Conservation (phyloP, 1,284 basidiomycete genomes). For the Kalmanozyma brasiliensis region DNA sequence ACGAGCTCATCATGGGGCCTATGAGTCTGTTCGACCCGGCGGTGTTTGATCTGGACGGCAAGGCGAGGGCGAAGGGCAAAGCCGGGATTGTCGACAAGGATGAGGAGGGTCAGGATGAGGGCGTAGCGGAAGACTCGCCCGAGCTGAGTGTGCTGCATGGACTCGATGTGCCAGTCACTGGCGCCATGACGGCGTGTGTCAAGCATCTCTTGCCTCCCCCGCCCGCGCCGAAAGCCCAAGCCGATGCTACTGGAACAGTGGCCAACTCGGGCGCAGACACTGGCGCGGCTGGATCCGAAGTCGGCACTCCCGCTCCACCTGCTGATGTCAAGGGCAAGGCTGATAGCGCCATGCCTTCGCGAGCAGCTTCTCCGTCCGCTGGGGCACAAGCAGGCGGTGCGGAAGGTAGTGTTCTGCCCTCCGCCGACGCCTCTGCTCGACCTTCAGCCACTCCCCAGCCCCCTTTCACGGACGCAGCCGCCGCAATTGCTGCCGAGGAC, state of each 20-base stretch:
- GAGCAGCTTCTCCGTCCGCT: conserved; percentile 19
- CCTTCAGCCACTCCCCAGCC: conserved; percentile 33
- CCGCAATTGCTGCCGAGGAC: neutral
- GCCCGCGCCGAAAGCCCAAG: conserved; percentile 18
- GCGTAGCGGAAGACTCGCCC: conserved; percentile 39
- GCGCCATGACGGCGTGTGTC: conserved; percentile 57
- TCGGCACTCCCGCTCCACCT: conserved; percentile 38
- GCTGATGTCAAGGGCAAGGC: conserved; percentile 10
- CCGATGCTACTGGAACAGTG: conserved; percentile 12
- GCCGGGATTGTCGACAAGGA: conserved; percentile 16
- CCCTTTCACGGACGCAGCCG: neutral
- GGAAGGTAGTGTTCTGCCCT: conserved; percentile 21
- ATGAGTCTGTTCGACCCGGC: conserved; percentile 92
- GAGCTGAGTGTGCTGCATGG: conserved; percentile 28
- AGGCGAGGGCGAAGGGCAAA: conserved; percentile 68
- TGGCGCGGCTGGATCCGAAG: conserved; percentile 20
- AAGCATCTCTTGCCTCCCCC: conserved; percentile 48
- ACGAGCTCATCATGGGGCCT: conserved; percentile 93
- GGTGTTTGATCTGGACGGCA: conserved; percentile 86
- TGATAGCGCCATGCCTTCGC: conserved; percentile 27
- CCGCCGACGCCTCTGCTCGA: conserved; percentile 34
- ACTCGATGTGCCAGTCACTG: conserved; percentile 50
- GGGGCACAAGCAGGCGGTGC: conserved; percentile 7
- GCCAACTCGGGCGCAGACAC: conserved; percentile 20
- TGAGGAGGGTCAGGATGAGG: conserved; percentile 52